Percentiles rank a stretch among this genome's conserved stretches.
Conservation (phyloP, 306 rosid genomes). For the Vicia sativa region DNA sequence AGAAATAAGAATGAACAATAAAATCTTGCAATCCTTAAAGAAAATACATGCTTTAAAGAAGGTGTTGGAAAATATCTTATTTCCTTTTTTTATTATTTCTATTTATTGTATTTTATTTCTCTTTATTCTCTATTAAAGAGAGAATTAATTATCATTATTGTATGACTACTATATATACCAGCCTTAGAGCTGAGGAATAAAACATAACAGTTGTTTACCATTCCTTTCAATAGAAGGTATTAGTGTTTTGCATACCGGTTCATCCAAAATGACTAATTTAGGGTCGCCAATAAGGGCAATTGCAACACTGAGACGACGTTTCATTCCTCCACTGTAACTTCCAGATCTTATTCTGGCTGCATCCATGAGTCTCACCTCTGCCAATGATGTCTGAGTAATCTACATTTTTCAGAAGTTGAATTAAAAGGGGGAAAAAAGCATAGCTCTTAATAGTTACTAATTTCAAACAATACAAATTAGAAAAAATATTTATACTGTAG, state of each 20-base stretch:
- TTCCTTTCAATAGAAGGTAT: no score
- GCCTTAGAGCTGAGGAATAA: no score
- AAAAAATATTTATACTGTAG: conserved; percentile 16
- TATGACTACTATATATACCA: no score
- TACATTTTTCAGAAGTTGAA: conserved; percentile 43
- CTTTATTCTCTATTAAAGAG: no score
- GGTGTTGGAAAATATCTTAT: no score
- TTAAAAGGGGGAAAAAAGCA: conserved; percentile 26
- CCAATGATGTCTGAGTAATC: conserved; percentile 61
- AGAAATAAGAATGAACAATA: conserved; percentile 24
- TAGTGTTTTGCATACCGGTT: conserved; percentile 61
- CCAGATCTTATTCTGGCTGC: conserved; percentile 80
- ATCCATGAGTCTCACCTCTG: conserved; percentile 73
- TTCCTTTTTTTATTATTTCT: no score
- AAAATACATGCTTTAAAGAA: conserved; percentile 23
- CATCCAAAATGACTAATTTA: conserved; percentile 79
- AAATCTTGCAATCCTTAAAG: conserved; percentile 40
- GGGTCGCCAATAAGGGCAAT: conserved; percentile 90
- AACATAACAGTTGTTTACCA: no score
- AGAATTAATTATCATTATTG: no score
- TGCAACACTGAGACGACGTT: conserved; percentile 91
- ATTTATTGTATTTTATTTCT: no score
- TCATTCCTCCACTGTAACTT: conserved; percentile 95
- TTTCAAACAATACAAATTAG: conserved; percentile 21
- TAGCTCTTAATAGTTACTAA: conserved; percentile 4